These are phyloP conservation scores for Bryoglossum gracile DNA, from an alignment of 495 filamentous ascomycete species.

Conservation along the genomic window DNA sequence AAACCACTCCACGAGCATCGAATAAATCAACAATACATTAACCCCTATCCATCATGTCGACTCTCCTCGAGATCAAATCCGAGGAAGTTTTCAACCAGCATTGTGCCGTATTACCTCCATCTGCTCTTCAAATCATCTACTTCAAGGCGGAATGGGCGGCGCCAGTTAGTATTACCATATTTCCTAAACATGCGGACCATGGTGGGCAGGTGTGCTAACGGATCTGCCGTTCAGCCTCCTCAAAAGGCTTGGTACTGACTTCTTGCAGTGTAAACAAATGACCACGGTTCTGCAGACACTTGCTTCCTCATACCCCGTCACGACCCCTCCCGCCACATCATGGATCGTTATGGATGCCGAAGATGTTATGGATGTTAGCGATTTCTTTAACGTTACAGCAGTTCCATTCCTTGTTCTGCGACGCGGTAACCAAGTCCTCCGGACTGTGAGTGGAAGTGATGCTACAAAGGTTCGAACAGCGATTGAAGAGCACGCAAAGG, in stretches of 20 bases:
- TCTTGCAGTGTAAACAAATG: slow-evolving; percentile 75
- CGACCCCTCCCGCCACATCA: slow-evolving; percentile 55
- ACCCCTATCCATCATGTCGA: no score
- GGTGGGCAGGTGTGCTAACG: no score
- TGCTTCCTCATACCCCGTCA: slow-evolving; percentile 68
- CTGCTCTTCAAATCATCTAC: slow-evolving; percentile 72
- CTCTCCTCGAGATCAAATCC: slow-evolving; percentile 62
- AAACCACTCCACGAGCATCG: no score
- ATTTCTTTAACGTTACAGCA: slow-evolving; percentile 84
- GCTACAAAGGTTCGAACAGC: slow-evolving; percentile 70
- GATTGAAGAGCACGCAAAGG: slow-evolving; percentile 66
- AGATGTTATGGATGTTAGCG: slow-evolving; percentile 77
- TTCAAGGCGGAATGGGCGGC: slow-evolving; percentile 98
- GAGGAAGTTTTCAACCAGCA: slow-evolving; percentile 60
- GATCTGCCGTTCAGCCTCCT: no score
- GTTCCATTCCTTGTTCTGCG: slow-evolving; percentile 87
- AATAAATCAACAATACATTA: no score
- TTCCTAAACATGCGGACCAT: no score
- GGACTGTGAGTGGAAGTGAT: slow-evolving; percentile 82
- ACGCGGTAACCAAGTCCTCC: slow-evolving; percentile 59
- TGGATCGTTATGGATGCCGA: slow-evolving; percentile 90
- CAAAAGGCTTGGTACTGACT: no score
- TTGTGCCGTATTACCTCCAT: slow-evolving; percentile 53
- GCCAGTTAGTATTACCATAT: slow-evolving; percentile 27
- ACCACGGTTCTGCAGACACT: slow-evolving; percentile 75